A percentile compares a stretch with the other conserved stretches of the same genome.
Conservation (phyloP, 306 rosid genomes). For the Pyrus bretschneideri region DNA sequence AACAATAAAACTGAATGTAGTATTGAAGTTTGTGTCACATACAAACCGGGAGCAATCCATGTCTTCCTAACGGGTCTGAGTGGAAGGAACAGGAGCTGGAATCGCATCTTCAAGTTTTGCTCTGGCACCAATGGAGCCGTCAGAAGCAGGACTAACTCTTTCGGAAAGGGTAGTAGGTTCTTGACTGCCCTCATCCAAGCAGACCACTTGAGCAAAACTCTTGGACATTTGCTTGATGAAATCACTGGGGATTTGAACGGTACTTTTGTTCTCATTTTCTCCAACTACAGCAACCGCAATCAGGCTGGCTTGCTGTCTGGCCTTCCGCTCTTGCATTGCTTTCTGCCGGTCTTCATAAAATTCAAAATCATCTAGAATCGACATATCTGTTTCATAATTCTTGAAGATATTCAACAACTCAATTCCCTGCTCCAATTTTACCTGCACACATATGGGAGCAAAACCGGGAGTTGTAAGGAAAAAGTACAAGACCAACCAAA, state of each 20-base stretch:
- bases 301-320: slow-evolving; percentile 54
- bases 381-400: slow-evolving; percentile 59
- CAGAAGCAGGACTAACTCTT: slow-evolving; percentile 36
- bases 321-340: slow-evolving; percentile 77
- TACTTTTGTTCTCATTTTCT: slow-evolving; percentile 49
- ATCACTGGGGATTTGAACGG: slow-evolving; percentile 38
- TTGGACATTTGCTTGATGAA: slow-evolving; percentile 74
- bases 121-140: slow-evolving; percentile 29
- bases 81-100: slow-evolving; percentile 44
- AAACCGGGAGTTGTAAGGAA: background rate
- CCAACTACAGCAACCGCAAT: slow-evolving; percentile 44
- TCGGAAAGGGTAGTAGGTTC: slow-evolving; percentile 31
- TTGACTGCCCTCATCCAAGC: slow-evolving; percentile 55
- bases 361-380: slow-evolving; percentile 78
- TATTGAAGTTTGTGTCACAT: slow-evolving; percentile 23
- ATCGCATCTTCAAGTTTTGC: slow-evolving; percentile 49
- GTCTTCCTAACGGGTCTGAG: slow-evolving; percentile 43
- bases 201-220: slow-evolving; percentile 74
- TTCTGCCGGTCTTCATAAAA: slow-evolving; percentile 82
- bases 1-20: slow-evolving; percentile 28
- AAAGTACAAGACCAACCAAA: background rate
- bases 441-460: slow-evolving; percentile 35
- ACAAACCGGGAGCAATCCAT: background rate
- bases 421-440: slow-evolving; percentile 63
- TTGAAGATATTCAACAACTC: slow-evolving; percentile 74